These are phyloP conservation scores for Saturnispora serradocipensis DNA, from an alignment of 805 yeast genomes.

Conservation along the genomic window DNA sequence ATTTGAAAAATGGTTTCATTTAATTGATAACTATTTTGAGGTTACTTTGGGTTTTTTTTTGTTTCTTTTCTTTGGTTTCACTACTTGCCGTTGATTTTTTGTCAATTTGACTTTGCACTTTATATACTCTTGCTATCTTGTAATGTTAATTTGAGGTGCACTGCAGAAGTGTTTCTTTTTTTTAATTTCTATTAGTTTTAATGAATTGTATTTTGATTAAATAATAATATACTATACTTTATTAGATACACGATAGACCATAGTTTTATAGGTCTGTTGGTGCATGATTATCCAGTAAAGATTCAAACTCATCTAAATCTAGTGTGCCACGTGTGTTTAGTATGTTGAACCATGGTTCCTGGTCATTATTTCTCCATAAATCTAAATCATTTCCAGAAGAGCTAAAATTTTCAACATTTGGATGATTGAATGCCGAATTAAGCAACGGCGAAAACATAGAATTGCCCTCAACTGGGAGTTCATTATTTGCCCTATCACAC, in stretches of 20 bases:
- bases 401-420: slow-evolving; percentile 28
- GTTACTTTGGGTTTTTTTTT: background rate
- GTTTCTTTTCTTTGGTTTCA: slow-evolving; percentile 5
- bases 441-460: slow-evolving; percentile 22
- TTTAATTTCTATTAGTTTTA: background rate
- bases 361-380: slow-evolving; percentile 70
- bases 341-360: slow-evolving; percentile 57
- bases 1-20: slow-evolving; percentile 1
- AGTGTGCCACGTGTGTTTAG: slow-evolving; percentile 17
- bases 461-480: background rate
- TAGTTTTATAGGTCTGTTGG: background rate
- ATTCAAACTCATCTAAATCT: background rate
- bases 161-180: background rate
- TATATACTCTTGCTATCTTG: slow-evolving; percentile 1
- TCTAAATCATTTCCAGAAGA: slow-evolving; percentile 37
- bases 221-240: background rate
- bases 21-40: slow-evolving; percentile 1
- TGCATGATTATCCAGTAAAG: background rate
- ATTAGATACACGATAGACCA: background rate
- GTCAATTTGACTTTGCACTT: slow-evolving; percentile 2
- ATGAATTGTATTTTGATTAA: background rate
- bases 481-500: background rate
- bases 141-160: slow-evolving; percentile 1
- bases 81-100: background rate
- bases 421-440: slow-evolving; percentile 25